Percentiles rank a stretch among this genome's conserved stretches.
Conservation (phyloP, 2,329 filamentous ascomycete genomes). For the Cryphonectria naterciae region DNA sequence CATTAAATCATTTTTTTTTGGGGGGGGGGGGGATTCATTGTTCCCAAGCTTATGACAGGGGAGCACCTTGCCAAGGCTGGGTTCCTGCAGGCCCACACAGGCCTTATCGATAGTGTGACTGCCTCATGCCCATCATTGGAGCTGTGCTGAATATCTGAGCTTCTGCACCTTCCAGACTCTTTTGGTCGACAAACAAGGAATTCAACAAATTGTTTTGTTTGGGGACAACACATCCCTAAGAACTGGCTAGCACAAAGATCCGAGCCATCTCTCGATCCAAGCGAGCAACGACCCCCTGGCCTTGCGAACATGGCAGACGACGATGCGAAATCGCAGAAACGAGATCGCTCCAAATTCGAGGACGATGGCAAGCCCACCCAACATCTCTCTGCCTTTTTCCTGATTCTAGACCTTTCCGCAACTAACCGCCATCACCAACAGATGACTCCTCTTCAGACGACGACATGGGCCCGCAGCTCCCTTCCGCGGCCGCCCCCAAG, state of each 20-base stretch:
- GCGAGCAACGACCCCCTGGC: background rate
- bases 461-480: constrained; percentile 91
- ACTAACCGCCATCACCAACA: constrained; percentile 33
- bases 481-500: constrained; percentile 76
- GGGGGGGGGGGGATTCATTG: background rate
- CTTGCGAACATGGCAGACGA: constrained; percentile 39
- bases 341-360: constrained; percentile 61
- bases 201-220: background rate
- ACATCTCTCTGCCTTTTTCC: background rate
- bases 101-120: constrained; percentile 9
- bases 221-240: background rate
- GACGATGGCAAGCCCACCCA: constrained; percentile 42
- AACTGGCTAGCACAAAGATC: background rate
- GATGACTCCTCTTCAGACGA: constrained; percentile 77
- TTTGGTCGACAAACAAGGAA: background rate
- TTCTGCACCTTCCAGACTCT: background rate
- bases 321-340: constrained; percentile 51
- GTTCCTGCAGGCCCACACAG: background rate
- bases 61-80: background rate
- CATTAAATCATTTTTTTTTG: background rate
- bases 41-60: background rate
- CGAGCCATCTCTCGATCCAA: too few relatives aligned
- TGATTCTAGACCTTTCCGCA: background rate
- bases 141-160: background rate
- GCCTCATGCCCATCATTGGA: constrained; percentile 4